phyloP scores from a whole-genome alignment of 495 filamentous ascomycete genomes.

The Articulospora tetracladia region DNA sequence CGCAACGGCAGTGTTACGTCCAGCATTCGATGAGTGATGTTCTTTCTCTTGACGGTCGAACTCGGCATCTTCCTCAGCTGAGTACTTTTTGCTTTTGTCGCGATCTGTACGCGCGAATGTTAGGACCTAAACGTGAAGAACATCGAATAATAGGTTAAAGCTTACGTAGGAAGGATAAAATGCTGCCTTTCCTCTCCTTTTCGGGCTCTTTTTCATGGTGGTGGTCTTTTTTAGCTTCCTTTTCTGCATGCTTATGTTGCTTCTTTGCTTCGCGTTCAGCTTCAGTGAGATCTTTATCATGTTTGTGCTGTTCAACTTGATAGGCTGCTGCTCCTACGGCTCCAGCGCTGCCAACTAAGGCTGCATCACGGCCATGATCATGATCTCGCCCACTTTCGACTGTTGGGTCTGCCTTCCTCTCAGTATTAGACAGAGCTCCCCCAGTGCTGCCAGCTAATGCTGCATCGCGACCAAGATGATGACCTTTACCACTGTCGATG shows the following conservation, averaged over 20 bases:
- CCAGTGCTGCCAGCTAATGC: slow-evolving; percentile 8
- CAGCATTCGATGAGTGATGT: slow-evolving; percentile 3
- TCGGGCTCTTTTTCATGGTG: slow-evolving; percentile 13
- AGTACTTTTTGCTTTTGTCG: slow-evolving; percentile 21
- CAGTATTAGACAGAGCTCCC: slow-evolving; percentile 9
- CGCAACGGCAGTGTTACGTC: slow-evolving; percentile 1
- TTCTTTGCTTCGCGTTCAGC: slow-evolving; percentile 12
- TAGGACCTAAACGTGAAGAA: neutral
- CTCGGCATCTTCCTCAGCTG: slow-evolving; percentile 21
- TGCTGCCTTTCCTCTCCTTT: slow-evolving; percentile 2
- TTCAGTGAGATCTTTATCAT: slow-evolving; percentile 12
- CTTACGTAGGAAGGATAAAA: slow-evolving; percentile 18
- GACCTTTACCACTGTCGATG: slow-evolving; percentile 4
- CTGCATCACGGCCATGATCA: slow-evolving; percentile 12
- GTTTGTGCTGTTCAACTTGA: slow-evolving; percentile 11
- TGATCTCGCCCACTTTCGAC: too few relatives aligned
- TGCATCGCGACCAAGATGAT: slow-evolving; percentile 15
- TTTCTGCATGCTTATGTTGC: slow-evolving; percentile 17
- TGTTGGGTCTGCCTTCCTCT: slow-evolving; percentile 6
- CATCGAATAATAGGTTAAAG: neutral
- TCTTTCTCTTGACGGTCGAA: slow-evolving; percentile 20
- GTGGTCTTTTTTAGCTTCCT: slow-evolving; percentile 14
- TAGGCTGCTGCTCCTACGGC: slow-evolving; percentile 11
- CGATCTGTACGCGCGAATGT: slow-evolving; percentile 3
- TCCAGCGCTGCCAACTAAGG: slow-evolving; percentile 1